Base-by-base conservation (phyloP, 2,329 filamentous ascomycete genomes). In the Botrytis byssoidea region DNA sequence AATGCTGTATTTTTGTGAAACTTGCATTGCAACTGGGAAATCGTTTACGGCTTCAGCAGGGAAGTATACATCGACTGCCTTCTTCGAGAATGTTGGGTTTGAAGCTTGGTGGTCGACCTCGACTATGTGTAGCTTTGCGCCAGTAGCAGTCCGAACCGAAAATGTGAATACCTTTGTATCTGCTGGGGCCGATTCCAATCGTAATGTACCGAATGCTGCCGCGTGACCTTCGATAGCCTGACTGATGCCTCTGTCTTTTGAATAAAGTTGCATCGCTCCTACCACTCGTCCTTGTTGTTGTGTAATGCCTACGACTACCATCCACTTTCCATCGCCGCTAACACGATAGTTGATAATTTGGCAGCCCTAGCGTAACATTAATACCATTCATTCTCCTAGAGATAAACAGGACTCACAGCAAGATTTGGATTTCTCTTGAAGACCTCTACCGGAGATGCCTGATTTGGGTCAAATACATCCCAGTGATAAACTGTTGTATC, bases 271-370 rank as follows among this genome's bases (percentile, higher is more conserved):
- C 92, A 99, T 96, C 76, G 93, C 93, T 78, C 96, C 96, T 60
- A 97, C 95, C 60, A 99, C 95, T 75, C 96, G 93, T 73, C 95
- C 95, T 82, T 95, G 91, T 81, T 97, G 93, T 82, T 95, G 93
- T 74, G 95, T 95, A 80, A 99, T 99, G 80, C 96, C 96, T 74
- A 99, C 94, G 73, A 98, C 91, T 44, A 97, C 95, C 91, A 97
- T 97, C 96, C 96, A 99, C 85, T 97, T 97, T 82, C 94, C 94
- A 77, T 99, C 95, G 77, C 91, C 90, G 83, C 95, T 98, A 79
- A 97, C 93, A 79, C 95, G 94, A 85, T 99, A 99, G 86, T 98
- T 99, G 89, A 99, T 99, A 84, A 99, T 99, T 89, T 99, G 96
- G 84, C 94, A 97, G 77, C 92, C 92, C 93, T 97, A 80, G 20